Evolutionary conservation across 306 rosid genomes (phyloP).

Genomic region (Rubus parviflorus): DNA sequence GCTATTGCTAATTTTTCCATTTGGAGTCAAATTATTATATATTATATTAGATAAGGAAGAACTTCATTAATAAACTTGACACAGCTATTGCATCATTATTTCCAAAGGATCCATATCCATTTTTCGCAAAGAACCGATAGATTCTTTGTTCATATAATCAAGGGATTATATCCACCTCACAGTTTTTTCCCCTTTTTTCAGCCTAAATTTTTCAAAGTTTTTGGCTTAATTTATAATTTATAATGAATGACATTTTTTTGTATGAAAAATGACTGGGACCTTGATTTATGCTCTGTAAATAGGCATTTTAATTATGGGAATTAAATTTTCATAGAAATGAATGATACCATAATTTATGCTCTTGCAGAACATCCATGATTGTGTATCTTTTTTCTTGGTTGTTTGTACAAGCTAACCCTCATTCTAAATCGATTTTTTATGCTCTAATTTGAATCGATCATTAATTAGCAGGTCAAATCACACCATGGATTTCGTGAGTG

Average conservation of each 20-base stretch:
- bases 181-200: not conserved
- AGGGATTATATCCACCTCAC: not conserved
- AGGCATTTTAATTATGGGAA: not conserved
- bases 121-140: not conserved
- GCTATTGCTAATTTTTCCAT: too few relatives aligned
- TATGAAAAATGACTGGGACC: not conserved
- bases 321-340: too few relatives aligned
- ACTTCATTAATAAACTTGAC: too few relatives aligned
- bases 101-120: not conserved
- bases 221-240: too few relatives aligned
- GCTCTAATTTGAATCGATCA: not conserved
- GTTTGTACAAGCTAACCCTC: not conserved
- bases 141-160: not conserved
- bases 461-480: not conserved
- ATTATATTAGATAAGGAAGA: too few relatives aligned
- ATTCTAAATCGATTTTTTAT: not conserved
- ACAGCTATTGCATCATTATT: too few relatives aligned
- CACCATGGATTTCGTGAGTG: constrained; percentile 23
- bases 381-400: not conserved
- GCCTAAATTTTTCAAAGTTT: not conserved
- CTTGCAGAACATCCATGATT: not conserved
- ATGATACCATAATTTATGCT: not conserved
- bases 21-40: too few relatives aligned
- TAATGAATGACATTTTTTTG: not conserved
- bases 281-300: not conserved